Evolutionary conservation across 208 protist genomes (phyloP), one percentile per base, ranked within the genome.

Genomic region (Trypanosoma melophagium): DNA sequence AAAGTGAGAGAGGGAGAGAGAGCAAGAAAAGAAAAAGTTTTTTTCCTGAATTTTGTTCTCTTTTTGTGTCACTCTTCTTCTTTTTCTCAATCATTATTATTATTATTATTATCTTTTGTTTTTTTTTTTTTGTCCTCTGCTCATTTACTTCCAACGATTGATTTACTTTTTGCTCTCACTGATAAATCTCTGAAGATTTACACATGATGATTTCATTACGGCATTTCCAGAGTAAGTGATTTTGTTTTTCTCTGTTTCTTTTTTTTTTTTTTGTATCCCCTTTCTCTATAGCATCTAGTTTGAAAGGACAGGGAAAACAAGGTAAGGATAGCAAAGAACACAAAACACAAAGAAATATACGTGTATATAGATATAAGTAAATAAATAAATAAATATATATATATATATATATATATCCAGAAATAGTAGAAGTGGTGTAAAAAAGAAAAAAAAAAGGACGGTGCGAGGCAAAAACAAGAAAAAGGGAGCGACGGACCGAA

Each of bases 361-460:
- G 40, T 25, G 50, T 19, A 51, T 17, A n/a, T 12, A 45, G 45
- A 41, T 12, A 42, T 9, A 61, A 61, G 45, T 16, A 13, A 9
- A 41, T 3, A 41, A 28, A 24, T 8, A 41, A 50, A 7, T 28
- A 61, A 19, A 40, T 53, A 53, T 16, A 64, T 38, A 64, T 64
- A 64, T 64, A 50, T 64, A 53, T 64, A 54, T 53, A 53, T 64
- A 54, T 64, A 64, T 64, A 38, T 50, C 13, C 47, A 51, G 13
- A 35, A 13, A n/a, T 17, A 54, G 24, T 5, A 24, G 7, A 54
- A 54, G 24, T 5, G 7, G 7, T 25, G 8, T 25, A 24, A 19
- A 40, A 17, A 60, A 60, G 21, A 44, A 47, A 47, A 42, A 24
- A 25, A 12, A 12, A 5, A 61, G 35, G 3, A 45, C 10, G 22